Conservation (phyloP, 2,329 filamentous ascomycete species). For the Sporothrix brunneoviolacea region DNA sequence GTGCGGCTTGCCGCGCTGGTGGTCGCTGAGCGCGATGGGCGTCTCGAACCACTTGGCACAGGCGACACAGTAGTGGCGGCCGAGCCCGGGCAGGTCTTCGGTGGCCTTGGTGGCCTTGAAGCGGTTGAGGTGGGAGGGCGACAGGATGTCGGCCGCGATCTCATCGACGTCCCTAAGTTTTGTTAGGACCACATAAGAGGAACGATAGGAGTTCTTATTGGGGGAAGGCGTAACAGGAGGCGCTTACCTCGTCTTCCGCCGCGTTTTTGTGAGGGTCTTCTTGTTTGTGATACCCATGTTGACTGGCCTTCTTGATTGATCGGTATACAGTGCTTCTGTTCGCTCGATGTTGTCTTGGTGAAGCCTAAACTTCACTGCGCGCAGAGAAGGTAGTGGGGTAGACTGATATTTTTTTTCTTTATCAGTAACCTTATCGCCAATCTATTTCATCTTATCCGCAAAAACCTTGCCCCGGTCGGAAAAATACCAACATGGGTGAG, state of each 20-base stretch:
- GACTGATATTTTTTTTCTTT: constrained; percentile 6
- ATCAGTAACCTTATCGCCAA: not conserved
- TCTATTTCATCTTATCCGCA: not conserved
- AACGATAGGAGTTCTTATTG: not conserved
- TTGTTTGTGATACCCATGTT: constrained; percentile 63
- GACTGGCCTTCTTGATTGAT: not conserved
- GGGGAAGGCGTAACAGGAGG: not conserved
- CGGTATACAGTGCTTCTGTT: not conserved
- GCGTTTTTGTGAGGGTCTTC: constrained; percentile 65
- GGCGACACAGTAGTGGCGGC: constrained; percentile 80
- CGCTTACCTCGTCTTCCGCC: constrained; percentile 59
- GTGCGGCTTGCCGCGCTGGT: constrained; percentile 84
- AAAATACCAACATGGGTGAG: not conserved
- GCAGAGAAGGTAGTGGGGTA: no score
- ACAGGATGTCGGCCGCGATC: constrained; percentile 73
- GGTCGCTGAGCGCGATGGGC: constrained; percentile 65
- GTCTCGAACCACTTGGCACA: constrained; percentile 97
- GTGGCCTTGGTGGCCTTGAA: constrained; percentile 71
- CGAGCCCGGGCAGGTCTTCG: constrained; percentile 84
- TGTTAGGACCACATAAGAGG: not conserved
- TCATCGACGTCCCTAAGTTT: constrained; percentile 77
- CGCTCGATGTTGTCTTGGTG: no score
- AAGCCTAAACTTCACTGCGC: no score
- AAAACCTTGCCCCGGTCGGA: not conserved
- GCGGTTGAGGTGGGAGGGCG: constrained; percentile 70